These are phyloP conservation scores for Paracoccidioides lutzii DNA, from an alignment of 2,329 filamentous ascomycete species.

Conservation along the genomic window DNA sequence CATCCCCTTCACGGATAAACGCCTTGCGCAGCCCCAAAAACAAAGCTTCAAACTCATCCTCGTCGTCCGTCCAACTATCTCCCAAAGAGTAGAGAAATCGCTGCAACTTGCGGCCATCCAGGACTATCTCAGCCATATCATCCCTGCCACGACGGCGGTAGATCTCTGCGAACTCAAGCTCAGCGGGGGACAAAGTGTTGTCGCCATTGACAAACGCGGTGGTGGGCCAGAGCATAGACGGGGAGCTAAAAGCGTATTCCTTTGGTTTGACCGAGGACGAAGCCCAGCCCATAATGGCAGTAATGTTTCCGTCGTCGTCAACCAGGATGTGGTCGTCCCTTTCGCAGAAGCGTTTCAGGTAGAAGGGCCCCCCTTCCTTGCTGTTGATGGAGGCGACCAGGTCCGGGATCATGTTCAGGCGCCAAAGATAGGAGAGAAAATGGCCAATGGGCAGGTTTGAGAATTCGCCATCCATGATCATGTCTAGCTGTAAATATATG, in stretches of 20 bases:
- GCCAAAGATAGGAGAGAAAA: slow-evolving; percentile 4
- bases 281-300: background rate
- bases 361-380: slow-evolving; percentile 2
- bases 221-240: slow-evolving; percentile 1
- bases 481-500: slow-evolving; percentile 2
- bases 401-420: background rate
- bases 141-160: background rate
- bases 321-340: slow-evolving; percentile 1
- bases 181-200: background rate
- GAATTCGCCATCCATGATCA: slow-evolving; percentile 2
- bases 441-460: background rate
- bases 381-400: background rate
- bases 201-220: background rate
- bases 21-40: slow-evolving; percentile 1
- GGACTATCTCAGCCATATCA: slow-evolving; percentile 1
- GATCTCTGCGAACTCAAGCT: slow-evolving; percentile 1
- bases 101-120: background rate
- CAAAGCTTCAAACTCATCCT: background rate
- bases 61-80: slow-evolving; percentile 2
- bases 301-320: slow-evolving; percentile 2
- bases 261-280: background rate
- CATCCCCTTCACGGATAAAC: background rate
- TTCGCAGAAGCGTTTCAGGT: slow-evolving; percentile 1
- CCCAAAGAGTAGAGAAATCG: slow-evolving; percentile 1
- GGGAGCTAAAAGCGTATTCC: slow-evolving; percentile 2